These are phyloP conservation scores for Fragaria iinumae DNA, from an alignment of 306 rosid genomes.

Conservation along the genomic window DNA sequence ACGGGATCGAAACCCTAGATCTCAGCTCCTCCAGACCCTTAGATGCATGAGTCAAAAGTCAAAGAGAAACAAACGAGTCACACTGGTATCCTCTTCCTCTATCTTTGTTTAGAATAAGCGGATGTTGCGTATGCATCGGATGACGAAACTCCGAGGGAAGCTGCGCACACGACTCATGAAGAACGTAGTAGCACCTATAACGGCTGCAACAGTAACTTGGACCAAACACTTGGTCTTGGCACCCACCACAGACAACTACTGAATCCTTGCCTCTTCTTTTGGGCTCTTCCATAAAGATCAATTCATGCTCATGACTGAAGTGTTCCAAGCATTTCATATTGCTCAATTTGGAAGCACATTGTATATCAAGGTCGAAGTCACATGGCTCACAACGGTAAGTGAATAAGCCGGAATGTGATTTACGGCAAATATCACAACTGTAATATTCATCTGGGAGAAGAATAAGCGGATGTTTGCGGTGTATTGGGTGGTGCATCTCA, in stretches of 20 bases:
- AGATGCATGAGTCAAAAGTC: too few species aligned
- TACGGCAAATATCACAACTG: not conserved
- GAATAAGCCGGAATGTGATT: fast-evolving
- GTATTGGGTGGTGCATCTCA: too few species aligned
- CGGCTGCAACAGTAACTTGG: not conserved
- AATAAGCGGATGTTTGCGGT: too few species aligned
- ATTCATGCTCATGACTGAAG: not conserved
- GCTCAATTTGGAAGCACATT: not conserved
- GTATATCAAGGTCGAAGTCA: not conserved
- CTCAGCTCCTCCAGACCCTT: too few species aligned
- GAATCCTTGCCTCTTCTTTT: not conserved
- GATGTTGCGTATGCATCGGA: not conserved
- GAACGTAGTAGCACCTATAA: not conserved
- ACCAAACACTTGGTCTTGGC: not conserved
- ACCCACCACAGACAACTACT: not conserved
- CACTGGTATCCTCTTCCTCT: not conserved
- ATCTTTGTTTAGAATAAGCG: not conserved
- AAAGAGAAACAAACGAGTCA: too few species aligned
- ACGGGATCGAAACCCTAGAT: too few species aligned
- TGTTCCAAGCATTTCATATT: not conserved
- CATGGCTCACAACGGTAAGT: not conserved
- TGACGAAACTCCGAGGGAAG: not conserved
- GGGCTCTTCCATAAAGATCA: not conserved
- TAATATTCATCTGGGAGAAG: not conserved
- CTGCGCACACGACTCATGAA: not conserved